Conservation (phyloP, 805 yeast genomes). For the Candida wancherniae region DNA sequence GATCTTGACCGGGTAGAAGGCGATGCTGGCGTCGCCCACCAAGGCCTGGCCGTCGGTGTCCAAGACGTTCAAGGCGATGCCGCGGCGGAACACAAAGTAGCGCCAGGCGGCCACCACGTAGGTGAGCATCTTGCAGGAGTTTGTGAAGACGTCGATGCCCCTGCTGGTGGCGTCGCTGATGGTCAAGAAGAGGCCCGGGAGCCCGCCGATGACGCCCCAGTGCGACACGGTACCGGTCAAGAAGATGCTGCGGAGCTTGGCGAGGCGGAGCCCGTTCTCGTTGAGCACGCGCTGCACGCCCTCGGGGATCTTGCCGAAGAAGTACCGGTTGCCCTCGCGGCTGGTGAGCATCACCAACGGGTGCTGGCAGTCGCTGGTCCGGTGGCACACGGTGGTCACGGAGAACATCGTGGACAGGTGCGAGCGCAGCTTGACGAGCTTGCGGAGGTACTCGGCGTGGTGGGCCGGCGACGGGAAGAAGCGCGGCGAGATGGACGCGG, state of each 20-base stretch:
- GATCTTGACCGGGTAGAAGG: conserved; percentile 36
- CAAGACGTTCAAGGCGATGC: conserved; percentile 45
- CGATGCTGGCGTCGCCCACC: conserved; percentile 34
- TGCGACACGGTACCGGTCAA: conserved; percentile 64
- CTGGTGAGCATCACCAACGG: conserved; percentile 53
- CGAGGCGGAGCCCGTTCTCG: conserved; percentile 53
- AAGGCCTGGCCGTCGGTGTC: conserved; percentile 27
- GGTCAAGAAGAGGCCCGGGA: conserved; percentile 85
- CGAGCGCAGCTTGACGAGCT: conserved; percentile 4
- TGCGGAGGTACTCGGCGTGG: conserved; percentile 6
- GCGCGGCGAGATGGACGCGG: conserved; percentile 10
- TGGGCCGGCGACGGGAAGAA: conserved; percentile 9
- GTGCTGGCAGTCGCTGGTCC: conserved; percentile 48
- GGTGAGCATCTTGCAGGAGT: conserved; percentile 26
- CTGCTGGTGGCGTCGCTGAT: conserved; percentile 71
- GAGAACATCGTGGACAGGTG: conserved; percentile 37
- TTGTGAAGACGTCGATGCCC: conserved; percentile 49
- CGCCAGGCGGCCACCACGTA: conserved; percentile 79
- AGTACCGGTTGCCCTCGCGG: conserved; percentile 48
- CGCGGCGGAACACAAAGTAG: conserved; percentile 77
- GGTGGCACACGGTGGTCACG: conserved; percentile 49
- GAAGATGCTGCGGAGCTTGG: conserved; percentile 61
- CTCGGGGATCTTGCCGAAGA: conserved; percentile 79
- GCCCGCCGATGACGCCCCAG: conserved; percentile 84
- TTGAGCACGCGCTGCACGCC: conserved; percentile 77